Evolutionary conservation across 164 flowering plant species (phyloP), one percentile per base, ranked within the genome.

Genomic region (Stephania japonica): DNA sequence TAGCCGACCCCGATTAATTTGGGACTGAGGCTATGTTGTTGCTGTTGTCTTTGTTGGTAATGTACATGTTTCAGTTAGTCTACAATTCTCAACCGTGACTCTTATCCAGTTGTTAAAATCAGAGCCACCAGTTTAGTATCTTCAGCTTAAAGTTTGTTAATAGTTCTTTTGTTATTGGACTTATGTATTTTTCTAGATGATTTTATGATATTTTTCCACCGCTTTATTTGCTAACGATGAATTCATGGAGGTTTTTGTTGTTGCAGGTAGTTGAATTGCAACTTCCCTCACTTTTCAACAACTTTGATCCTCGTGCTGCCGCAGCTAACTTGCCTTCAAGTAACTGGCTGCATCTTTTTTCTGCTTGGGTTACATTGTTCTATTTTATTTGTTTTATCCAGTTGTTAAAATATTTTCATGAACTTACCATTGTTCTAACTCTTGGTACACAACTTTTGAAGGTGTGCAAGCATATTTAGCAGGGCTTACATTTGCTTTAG

Each of bases 381-480:
- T 4, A 53, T 19, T 11, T 8, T 14, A 56, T 47, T 66, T 44
- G 44, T 27, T 49, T 23, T 32, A 0, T 44, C 69, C 41, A 8
- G 24, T 5, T 64, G 4, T 64, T 64, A 59, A 18, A 19, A 56
- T 38, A 47, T 42, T 44, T 23, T 68, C 66, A 49, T 56, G 19
- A 41, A 56, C 68, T 27, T 43, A 14, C 18, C 5, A 41, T 24
- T 49, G 38, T 43, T 62, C 32, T 75, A 43, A 72, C 26, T 68
- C 56, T 42, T 41, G 23, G 47, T 47, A 42, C 2, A 42, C 65
- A 63, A 69, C 43, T 1, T 67, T 65, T 32, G 62, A 75, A 95
- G 98, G 99, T 81, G 97, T 92, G 73, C 99, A 94, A 86, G 97
- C 98, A 68, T 94, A 94, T 80, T 77, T 92, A 77, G 98, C 99